Base-by-base conservation (phyloP, 352 stramenopile species). In the Elongisporangium prolatum region DNA sequence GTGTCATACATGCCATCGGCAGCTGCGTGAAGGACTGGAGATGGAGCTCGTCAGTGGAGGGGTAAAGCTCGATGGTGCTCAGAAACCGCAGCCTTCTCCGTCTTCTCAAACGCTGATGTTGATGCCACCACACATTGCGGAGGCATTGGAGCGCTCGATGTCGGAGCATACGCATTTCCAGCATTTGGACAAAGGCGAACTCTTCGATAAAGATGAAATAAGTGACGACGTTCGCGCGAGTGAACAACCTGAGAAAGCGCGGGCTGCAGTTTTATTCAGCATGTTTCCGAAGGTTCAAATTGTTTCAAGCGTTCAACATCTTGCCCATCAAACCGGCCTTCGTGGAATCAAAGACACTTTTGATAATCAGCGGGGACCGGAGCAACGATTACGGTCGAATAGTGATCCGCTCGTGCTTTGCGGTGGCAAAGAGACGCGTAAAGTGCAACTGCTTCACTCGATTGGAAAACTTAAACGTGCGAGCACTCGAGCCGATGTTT, bases 261-360 rank as follows among this genome's bases (percentile, higher is more conserved):
- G 83, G n/a, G 64, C 77, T 0, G 59, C 75, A 1, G 60, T 72
- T 28, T 62, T 94, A 11, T 95, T 91, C 59, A 80, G 71, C 49
- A 92, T 95, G 78, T 95, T 95, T 22, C 86, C 86, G 0, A 93
- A 89, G 56, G 86, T 93, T 9, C 81, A 92, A 53, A 93, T 95
- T 50, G 82, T 92, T 22, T 69, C 82, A 10, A 91, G 80, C 21
- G 82, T 86, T 2, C 84, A 93, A 63, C 84, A 91, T 56, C 69
- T 91, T 10, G 80, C 75, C 0, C 82, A 92, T 21, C 78, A 91
- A 55, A 74, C 81, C 3, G 79, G 85, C 50, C 64, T 91, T 5
- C 68, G 89, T 52, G 71, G 69, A 21, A 20, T 78, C 17, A 79
- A 75, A 57, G 71, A 76, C n/a, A 64, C 70, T 3, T 80, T 73